phyloP scores from a whole-genome alignment of 2,329 filamentous ascomycete genomes.

The Epichloe amarillans region DNA sequence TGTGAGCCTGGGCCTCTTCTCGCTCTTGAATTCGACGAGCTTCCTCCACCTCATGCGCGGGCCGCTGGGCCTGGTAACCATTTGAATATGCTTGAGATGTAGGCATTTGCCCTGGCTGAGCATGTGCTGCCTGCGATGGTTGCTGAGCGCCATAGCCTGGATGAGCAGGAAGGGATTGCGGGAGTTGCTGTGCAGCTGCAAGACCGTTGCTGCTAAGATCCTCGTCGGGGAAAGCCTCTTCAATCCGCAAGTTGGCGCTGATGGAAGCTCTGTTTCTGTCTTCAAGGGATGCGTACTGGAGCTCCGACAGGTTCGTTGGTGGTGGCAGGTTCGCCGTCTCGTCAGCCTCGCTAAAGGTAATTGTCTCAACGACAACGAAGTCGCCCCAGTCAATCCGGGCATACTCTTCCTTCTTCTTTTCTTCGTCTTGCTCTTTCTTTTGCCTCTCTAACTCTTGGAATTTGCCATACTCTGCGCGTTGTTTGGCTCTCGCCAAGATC shows the following conservation, averaged over 20 bases:
- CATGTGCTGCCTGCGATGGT: constrained; percentile 15
- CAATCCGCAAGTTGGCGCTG: constrained; percentile 68
- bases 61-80: constrained; percentile 18
- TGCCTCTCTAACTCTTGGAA: constrained; percentile 74
- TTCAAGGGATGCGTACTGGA: constrained; percentile 88
- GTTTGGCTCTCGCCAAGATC: constrained; percentile 66
- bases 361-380: constrained; percentile 90
- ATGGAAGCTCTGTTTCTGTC: constrained; percentile 88
- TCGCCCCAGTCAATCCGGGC: constrained; percentile 96
- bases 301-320: constrained; percentile 76
- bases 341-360: constrained; percentile 80
- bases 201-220: constrained; percentile 37
- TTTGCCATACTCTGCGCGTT: constrained; percentile 77
- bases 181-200: constrained; percentile 20
- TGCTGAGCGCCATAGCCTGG: constrained; percentile 27
- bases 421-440: constrained; percentile 77
- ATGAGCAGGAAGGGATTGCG: constrained; percentile 32
- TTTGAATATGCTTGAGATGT: constrained; percentile 20
- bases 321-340: constrained; percentile 77
- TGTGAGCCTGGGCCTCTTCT: constrained; percentile 45
- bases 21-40: constrained; percentile 49
- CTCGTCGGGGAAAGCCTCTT: constrained; percentile 85
- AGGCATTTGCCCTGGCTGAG: constrained; percentile 23
- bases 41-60: constrained; percentile 47
- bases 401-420: constrained; percentile 63